Percentiles rank a stretch among this genome's conserved stretches.
Conservation (phyloP, 2,329 filamentous ascomycete species). For the Simplicillium aogashimaense region DNA sequence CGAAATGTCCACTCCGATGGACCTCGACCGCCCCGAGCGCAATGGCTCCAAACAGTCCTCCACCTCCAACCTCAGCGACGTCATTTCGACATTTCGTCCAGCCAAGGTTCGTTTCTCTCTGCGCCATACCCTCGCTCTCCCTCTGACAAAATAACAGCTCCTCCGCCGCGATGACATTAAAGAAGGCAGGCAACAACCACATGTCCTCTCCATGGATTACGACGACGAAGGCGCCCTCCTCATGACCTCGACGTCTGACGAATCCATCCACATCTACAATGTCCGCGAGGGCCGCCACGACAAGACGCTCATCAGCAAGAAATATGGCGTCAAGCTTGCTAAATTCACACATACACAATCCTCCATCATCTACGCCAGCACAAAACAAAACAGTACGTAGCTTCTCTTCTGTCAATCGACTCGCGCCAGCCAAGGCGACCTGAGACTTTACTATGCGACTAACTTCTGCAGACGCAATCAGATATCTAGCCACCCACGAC, state of each 20-base stretch:
- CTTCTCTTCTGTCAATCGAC: neutral
- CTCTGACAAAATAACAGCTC: slow-evolving; percentile 22
- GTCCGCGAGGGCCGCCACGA: slow-evolving; percentile 82
- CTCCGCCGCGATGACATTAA: slow-evolving; percentile 49
- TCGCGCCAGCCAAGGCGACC: neutral
- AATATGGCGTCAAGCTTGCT: slow-evolving; percentile 90
- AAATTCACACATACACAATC: slow-evolving; percentile 88
- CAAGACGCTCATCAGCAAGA: slow-evolving; percentile 87
- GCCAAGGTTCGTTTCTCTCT: slow-evolving; percentile 54
- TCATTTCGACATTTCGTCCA: slow-evolving; percentile 69
- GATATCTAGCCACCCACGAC: slow-evolving; percentile 84
- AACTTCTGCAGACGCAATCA: slow-evolving; percentile 55
- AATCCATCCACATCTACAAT: slow-evolving; percentile 92
- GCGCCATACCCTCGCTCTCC: neutral
- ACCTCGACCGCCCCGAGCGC: slow-evolving; percentile 36
- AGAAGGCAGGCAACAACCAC: slow-evolving; percentile 41
- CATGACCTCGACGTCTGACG: slow-evolving; percentile 85
- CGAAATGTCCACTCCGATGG: slow-evolving; percentile 49
- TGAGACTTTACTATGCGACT: too few relatives aligned
- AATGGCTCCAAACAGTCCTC: slow-evolving; percentile 29
- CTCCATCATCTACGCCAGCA: slow-evolving; percentile 90
- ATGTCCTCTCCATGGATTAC: slow-evolving; percentile 87
- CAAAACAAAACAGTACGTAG: slow-evolving; percentile 77
- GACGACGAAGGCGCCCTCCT: slow-evolving; percentile 90
- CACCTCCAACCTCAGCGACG: slow-evolving; percentile 63